These are phyloP conservation scores for Tricholoma terreum DNA, from an alignment of 768 basidiomycete species.

Conservation along the genomic window DNA sequence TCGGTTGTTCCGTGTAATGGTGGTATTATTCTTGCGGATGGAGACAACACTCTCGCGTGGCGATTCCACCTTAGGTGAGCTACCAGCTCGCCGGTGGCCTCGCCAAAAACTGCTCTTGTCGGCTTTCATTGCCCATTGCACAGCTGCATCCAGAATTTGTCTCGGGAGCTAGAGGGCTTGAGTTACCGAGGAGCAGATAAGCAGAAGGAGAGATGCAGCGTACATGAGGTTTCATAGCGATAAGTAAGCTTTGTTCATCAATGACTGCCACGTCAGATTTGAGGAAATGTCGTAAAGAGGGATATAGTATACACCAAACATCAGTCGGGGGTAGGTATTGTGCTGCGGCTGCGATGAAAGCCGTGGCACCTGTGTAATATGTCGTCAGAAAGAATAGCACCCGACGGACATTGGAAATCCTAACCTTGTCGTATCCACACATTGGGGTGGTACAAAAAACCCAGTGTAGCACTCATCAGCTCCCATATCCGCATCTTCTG, in stretches of 20 bases:
- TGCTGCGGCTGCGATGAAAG: constrained; percentile 85
- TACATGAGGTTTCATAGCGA: constrained; percentile 77
- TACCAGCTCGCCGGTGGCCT: constrained; percentile 40
- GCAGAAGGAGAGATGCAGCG: constrained; percentile 20
- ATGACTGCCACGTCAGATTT: constrained; percentile 78
- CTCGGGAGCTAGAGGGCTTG: constrained; percentile 49
- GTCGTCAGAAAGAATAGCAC: constrained; percentile 1
- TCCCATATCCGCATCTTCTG: constrained; percentile 98
- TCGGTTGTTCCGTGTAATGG: constrained; percentile 48
- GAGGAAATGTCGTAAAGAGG: constrained; percentile 81
- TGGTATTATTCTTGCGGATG: constrained; percentile 49
- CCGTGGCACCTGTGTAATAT: constrained; percentile 63
- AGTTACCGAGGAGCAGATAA: neutral
- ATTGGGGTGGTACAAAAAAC: constrained; percentile 94
- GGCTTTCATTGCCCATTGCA: constrained; percentile 85
- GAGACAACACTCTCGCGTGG: constrained; percentile 70
- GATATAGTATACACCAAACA: constrained; percentile 96
- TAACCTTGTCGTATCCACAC: constrained; percentile 94
- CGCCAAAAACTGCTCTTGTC: constrained; percentile 83
- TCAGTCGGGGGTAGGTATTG: constrained; percentile 83
- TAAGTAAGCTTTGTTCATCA: constrained; percentile 71
- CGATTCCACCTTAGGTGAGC: constrained; percentile 52
- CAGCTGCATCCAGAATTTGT: constrained; percentile 79
- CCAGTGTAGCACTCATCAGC: constrained; percentile 81
- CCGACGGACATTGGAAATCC: constrained; percentile 2